phyloP scores from a whole-genome alignment of 257 asterid species.

The Oldenlandia corymbosa region DNA sequence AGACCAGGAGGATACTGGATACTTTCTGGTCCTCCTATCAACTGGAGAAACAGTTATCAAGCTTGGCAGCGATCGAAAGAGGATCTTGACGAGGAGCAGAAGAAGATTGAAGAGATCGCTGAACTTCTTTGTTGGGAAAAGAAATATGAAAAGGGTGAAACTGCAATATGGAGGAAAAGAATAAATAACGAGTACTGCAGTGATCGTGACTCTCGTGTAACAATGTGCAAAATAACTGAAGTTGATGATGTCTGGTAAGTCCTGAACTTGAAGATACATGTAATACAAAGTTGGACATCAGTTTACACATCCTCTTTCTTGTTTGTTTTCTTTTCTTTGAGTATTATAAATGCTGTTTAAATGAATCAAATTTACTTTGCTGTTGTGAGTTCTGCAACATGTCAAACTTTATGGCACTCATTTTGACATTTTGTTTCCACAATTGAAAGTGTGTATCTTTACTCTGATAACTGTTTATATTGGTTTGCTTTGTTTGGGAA shows the following conservation, averaged over 20 bases:
- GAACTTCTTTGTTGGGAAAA: conserved; percentile 42
- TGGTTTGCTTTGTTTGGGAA: background rate
- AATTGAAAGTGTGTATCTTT: background rate
- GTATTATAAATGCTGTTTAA: background rate
- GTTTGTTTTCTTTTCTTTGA: background rate
- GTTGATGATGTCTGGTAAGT: conserved; percentile 32
- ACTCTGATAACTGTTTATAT: background rate
- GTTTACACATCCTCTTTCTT: background rate
- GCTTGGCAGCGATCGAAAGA: conserved; percentile 34
- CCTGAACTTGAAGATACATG: conserved; percentile 3
- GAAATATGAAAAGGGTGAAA: conserved; percentile 32
- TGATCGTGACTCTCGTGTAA: conserved; percentile 27
- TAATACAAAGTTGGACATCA: background rate
- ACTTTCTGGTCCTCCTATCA: conserved; percentile 45
- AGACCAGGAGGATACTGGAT: conserved; percentile 49
- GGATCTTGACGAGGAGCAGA: conserved; percentile 36
- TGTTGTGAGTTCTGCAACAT: background rate
- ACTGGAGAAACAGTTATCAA: conserved; percentile 29
- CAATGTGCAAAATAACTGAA: conserved; percentile 23
- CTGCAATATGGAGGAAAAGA: conserved; percentile 40
- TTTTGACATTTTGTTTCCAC: background rate
- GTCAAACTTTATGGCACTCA: background rate
- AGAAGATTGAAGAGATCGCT: conserved; percentile 35
- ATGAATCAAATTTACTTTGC: background rate
- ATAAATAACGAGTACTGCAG: conserved; percentile 26